A percentile compares a stretch with the other conserved stretches of the same genome.
phyloP scores from a whole-genome alignment of 192 early-diverging fungal genomes.

The Powellomyces hirtus region DNA sequence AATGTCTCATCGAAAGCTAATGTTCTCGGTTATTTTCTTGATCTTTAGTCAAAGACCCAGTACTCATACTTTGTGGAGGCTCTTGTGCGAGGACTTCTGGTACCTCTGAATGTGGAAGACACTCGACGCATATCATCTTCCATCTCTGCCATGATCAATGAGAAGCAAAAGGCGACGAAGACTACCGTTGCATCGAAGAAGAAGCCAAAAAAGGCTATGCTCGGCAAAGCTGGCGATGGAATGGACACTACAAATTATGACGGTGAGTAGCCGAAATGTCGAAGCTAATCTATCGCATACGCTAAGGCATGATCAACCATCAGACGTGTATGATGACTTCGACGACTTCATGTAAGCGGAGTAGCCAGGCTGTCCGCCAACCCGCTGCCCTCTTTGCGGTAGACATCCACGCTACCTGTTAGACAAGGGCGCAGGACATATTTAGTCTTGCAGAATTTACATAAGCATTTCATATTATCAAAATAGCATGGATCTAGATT shows the following conservation, averaged over 20 bases:
- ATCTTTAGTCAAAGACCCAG: slow-evolving; percentile 2
- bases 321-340: too few relatives aligned
- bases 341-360: slow-evolving; percentile 54
- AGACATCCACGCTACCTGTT: too few relatives aligned
- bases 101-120: slow-evolving; percentile 48
- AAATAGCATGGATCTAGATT: too few relatives aligned
- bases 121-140: slow-evolving; percentile 42
- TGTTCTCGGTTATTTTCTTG: neutral
- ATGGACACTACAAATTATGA: slow-evolving; percentile 40
- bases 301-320: too few relatives aligned
- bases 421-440: too few relatives aligned
- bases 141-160: slow-evolving; percentile 49
- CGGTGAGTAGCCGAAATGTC: too few relatives aligned
- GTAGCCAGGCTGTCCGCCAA: too few relatives aligned
- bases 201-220: slow-evolving; percentile 28
- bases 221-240: slow-evolving; percentile 14
- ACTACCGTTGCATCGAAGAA: slow-evolving; percentile 28
- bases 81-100: slow-evolving; percentile 39
- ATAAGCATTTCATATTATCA: too few relatives aligned
- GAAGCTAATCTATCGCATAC: too few relatives aligned
- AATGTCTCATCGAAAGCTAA: too few relatives aligned
- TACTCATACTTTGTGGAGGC: slow-evolving; percentile 53
- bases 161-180: slow-evolving; percentile 54
- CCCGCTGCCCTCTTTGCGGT: too few relatives aligned
- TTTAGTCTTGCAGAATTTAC: too few relatives aligned